Evolutionary conservation across 805 yeast genomes (phyloP), one percentile per base, ranked within the genome.

Genomic region (Myxozyma nipponensis): DNA sequence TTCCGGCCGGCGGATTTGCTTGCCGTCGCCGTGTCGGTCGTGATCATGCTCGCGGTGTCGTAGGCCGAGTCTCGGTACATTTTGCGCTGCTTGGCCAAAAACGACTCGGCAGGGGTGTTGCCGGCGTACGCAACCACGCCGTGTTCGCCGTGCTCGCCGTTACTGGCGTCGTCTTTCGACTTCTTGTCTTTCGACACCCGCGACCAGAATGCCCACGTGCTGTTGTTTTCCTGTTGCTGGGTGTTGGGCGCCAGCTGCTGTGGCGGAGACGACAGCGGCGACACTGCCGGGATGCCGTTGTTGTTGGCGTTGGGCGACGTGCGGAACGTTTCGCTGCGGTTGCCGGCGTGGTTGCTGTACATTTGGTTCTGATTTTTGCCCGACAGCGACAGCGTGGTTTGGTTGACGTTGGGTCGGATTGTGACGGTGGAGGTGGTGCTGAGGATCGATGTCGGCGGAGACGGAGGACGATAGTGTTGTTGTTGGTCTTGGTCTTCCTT

Each of bases 161-260:
- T 9, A n/a, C n/a, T n/a, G 3, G 45, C 9, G 15, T 37, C 32
- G 10, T 32, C 18, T 18, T 37, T 38, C 15, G 25, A 19, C 7
- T 35, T n/a, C 15, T 21, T 30, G 19, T 43, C 39, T 26, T 46
- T 46, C 7, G 54, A 46, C 35, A 37, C 36, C 17, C 56, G 53
- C 10, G 56, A 48, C 53, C 53, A 52, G 37, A 52, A 48, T 18
- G 56, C 56, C 56, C 53, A 52, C 10, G 53, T 48, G 18, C 44
- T 53, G 13, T 32, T 42, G 35, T 35, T 50, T n/a, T 5, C 34
- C 35, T 38, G 47, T 25, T 40, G 34, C 28, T 22, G 22, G 19
- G 4, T 49, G 17, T 17, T 23, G 23, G 30, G 42, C 21, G 1
- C 22, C 18, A 3, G 34, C n/a, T 5, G 46, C 30, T 3, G 43